phyloP scores from a whole-genome alignment of 2,329 filamentous ascomycete genomes.

The Fusarium nurragi region DNA sequence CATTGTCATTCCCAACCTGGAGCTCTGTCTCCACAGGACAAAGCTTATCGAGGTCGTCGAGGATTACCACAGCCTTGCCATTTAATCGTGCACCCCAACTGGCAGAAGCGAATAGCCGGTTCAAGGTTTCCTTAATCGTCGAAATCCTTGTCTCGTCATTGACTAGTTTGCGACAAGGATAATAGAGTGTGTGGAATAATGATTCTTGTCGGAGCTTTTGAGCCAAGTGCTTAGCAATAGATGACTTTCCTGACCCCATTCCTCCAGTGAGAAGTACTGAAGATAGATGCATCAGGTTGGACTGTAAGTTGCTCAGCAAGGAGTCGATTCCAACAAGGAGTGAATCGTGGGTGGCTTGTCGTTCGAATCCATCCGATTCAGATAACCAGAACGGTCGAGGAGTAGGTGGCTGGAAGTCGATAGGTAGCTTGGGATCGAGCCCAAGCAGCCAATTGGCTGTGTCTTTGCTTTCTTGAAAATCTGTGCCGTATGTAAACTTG shows the following conservation, averaged over 20 bases:
- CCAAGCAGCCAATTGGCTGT: constrained; percentile 77
- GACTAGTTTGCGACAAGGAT: constrained; percentile 85
- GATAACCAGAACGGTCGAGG: constrained; percentile 68
- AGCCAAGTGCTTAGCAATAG: constrained; percentile 78
- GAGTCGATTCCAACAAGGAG: constrained; percentile 85
- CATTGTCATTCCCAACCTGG: constrained; percentile 92
- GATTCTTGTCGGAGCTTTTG: constrained; percentile 75
- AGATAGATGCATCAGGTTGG: constrained; percentile 83
- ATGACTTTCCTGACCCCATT: constrained; percentile 89
- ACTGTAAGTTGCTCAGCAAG: constrained; percentile 75
- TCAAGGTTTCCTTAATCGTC: constrained; percentile 88
- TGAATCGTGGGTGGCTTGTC: constrained; percentile 65
- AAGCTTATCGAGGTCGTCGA: constrained; percentile 93
- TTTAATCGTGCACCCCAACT: constrained; percentile 91
- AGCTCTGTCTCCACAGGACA: constrained; percentile 95
- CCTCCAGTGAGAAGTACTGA: constrained; percentile 91
- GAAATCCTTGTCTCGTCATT: constrained; percentile 91
- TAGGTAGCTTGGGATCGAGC: constrained; percentile 74
- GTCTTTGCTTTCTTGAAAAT: constrained; percentile 58
- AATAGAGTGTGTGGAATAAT: constrained; percentile 85
- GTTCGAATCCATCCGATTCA: constrained; percentile 58
- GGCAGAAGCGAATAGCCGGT: constrained; percentile 84
- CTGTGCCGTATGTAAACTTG: constrained; percentile 69
- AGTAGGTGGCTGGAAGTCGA: constrained; percentile 81
- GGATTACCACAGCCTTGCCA: constrained; percentile 82